Base-by-base conservation (phyloP, 1,139 yeast species). In the Blastobotrys buckinghamii region DNA sequence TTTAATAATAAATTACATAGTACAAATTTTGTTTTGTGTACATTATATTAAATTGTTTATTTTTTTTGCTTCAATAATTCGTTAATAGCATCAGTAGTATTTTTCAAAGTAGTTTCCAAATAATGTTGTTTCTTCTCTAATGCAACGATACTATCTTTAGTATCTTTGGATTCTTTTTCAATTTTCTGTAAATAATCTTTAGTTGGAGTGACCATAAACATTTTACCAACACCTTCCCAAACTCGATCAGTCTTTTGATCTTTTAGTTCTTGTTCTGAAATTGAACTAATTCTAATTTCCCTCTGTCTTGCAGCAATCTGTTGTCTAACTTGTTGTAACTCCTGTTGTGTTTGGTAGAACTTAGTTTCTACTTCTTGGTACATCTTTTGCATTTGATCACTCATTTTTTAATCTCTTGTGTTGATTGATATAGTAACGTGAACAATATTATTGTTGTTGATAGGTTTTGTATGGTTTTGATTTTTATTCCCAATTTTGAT, bases 221-320 rank as follows among this genome's bases (percentile, higher is more conserved):
- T 79, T 67, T 84, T 84, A 20, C 96, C 96, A 29, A 87, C 77
- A 2, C 95, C 88, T 62, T 86, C 81, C 94, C 95, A 89, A 5
- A 89, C 90, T 2, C 65, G 63, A 19, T 66, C 64, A 5, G 62
- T 59, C 2, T 66, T 66, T 22, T 66, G 63, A 47, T 78, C 73
- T 39, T 70, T 71, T 51, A 87, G 70, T 55, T 82, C 82, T 39
- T 72, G 59, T 32, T 74, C 69, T 9, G 94, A 82, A 41, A 78
- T 71, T 20, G 76, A 75, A 32, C 82, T 76, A 42, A 84, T 66
- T 56, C 72, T 73, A 57, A 79, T 73, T 59, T 81, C 82, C 53
- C 86, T 79, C 49, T 75, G 72, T 27, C 79, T 72, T 41, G 79
- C 67, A 37, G 75, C 73, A 53, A 82, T 66, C 62, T 82, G 94